Base-by-base conservation (phyloP, 169 alveolate genomes). In the Eimeria brunetti region DNA sequence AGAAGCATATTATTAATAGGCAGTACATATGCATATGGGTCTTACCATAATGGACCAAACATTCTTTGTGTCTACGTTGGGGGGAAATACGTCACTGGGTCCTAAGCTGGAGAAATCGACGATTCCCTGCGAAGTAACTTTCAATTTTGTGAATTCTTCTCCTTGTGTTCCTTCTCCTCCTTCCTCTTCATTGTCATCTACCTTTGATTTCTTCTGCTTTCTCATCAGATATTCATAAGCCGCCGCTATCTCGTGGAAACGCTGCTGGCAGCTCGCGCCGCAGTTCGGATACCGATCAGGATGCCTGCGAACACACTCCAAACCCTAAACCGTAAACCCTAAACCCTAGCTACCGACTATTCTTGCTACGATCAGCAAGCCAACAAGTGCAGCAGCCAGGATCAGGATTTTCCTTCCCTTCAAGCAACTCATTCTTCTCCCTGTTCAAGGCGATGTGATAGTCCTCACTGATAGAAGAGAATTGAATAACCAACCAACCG, bases 1-100 rank as follows among this genome's bases (percentile, higher is more conserved):
- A n/a, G n/a, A n/a, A n/a, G n/a, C n/a, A n/a, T n/a, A n/a, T n/a
- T n/a, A n/a, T n/a, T n/a, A n/a, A n/a, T n/a, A n/a, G n/a, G n/a
- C n/a, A n/a, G n/a, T n/a, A n/a, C n/a, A n/a, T n/a, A n/a, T n/a
- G 4, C 38, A 8, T 36, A 7, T 62, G 53, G 14, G 58, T 2
- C 95, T 75, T 76, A 90, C 95, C 95, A 90, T 75, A 69, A 90
- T 78, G 30, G 95, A 56, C 95, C 95, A 90, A 8, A 90, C 95
- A 36, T 90, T 81, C 62, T 85, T 85, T 8, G 83, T 53, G 71
- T 76, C 95, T 1, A 73, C 12, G 20, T 90, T 81, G 0, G 95
- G 95, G 56, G 73, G 88, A 44, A 90, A 90, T 44, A 81, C 84
- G 53, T 75, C 95, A 44, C 60, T 56, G 1, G 95, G 90, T 22